These are phyloP conservation scores for grape (Vitis vinifera) DNA, from an alignment of 164 flowering plant genomes.

Conservation along the genomic window DNA sequence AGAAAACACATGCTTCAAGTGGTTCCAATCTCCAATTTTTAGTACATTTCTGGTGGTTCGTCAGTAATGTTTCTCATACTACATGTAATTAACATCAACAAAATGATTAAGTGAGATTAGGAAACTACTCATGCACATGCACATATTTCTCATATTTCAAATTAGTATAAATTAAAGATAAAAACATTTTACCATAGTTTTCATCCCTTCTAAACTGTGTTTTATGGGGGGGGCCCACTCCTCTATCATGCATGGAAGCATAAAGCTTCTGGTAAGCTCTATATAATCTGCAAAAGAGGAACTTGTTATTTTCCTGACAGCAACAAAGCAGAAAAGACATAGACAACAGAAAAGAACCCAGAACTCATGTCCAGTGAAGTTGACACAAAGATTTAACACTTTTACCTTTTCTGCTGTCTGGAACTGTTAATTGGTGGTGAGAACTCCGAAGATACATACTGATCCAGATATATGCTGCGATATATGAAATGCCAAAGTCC, in stretches of 20 bases:
- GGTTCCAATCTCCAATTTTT: too few relatives aligned
- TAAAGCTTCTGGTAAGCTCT: slow-evolving; percentile 92
- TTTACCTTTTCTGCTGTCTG: slow-evolving; percentile 79
- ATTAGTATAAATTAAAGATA: background rate
- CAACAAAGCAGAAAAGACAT: background rate
- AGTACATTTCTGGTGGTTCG: too few relatives aligned
- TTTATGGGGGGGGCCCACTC: slow-evolving; percentile 81
- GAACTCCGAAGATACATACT: slow-evolving; percentile 95
- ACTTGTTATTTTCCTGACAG: background rate
- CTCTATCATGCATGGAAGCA: slow-evolving; percentile 89
- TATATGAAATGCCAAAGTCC: slow-evolving; percentile 99
- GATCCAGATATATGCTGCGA: slow-evolving; percentile 88
- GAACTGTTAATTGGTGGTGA: slow-evolving; percentile 71
- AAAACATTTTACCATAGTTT: slow-evolving; percentile 60
- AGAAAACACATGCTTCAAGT: too few relatives aligned
- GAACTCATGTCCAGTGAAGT: background rate
- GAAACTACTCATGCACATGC: background rate
- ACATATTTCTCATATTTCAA: background rate
- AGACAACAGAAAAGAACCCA: background rate
- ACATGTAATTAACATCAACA: background rate
- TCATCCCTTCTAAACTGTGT: slow-evolving; percentile 98
- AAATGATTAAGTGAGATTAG: background rate
- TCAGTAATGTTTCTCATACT: too few relatives aligned
- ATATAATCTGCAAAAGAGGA: slow-evolving; percentile 62
- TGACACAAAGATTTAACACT: slow-evolving; percentile 6